Evolutionary conservation across 148 eudicot species (phyloP).

Genomic region (Linanthus parryae): DNA sequence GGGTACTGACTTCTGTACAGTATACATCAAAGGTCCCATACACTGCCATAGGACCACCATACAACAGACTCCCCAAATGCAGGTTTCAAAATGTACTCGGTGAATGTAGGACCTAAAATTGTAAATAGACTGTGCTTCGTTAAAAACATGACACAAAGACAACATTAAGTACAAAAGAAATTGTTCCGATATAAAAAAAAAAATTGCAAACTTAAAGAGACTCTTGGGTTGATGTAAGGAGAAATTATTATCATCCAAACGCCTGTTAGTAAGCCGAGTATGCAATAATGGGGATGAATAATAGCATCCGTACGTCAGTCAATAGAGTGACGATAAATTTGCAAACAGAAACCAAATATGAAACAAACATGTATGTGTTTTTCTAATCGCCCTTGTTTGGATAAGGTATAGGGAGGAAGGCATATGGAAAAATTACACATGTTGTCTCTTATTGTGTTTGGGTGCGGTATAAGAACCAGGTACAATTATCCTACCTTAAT

Average conservation of each 20-base stretch:
- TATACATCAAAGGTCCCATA: conserved; percentile 87
- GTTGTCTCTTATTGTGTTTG: conserved; percentile 68
- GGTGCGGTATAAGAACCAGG: conserved; percentile 74
- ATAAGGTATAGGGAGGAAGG: conserved; percentile 81
- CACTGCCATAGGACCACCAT: conserved; percentile 90
- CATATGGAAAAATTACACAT: conserved; percentile 74
- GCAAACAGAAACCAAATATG: conserved; percentile 38
- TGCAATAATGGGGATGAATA: conserved; percentile 83
- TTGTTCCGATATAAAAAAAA: no score
- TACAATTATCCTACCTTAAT: no score
- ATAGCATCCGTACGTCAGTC: conserved; percentile 58
- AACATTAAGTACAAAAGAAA: neutral
- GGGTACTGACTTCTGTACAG: no score
- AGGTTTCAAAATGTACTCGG: conserved; percentile 74
- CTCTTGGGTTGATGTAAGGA: no score
- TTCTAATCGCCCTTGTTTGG: conserved; percentile 44
- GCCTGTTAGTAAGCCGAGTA: conserved; percentile 98
- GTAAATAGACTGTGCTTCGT: conserved; percentile 3
- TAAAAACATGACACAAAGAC: neutral
- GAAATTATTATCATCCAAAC: conserved; percentile 82
- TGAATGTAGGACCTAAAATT: conserved; percentile 69
- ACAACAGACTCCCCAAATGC: conserved; percentile 89
- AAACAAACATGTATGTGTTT: conserved; percentile 39
- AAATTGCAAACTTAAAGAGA: no score
- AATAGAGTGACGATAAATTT: conserved; percentile 56